A percentile compares a stretch with the other conserved stretches of the same genome.
phyloP scores from a whole-genome alignment of 2,329 filamentous ascomycete genomes.

The Harringtonia lauricola region DNA sequence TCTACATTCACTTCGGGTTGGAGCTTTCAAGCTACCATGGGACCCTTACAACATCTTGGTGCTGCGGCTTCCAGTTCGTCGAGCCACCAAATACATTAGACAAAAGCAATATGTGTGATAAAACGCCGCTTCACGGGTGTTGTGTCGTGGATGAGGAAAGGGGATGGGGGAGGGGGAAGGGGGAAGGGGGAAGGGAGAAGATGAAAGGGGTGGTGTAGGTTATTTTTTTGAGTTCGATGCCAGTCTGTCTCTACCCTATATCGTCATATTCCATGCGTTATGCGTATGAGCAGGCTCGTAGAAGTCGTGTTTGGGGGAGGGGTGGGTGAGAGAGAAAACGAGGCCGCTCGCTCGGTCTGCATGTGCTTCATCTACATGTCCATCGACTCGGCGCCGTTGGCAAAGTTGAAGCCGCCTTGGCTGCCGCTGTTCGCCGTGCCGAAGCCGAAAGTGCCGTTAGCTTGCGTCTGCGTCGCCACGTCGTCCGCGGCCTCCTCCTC shows the following conservation, averaged over 20 bases:
- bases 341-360: not conserved
- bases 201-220: not conserved
- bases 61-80: constrained; percentile 12
- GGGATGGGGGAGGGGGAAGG: constrained; percentile 2
- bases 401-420: constrained; percentile 88
- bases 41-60: constrained; percentile 25
- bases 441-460: constrained; percentile 71
- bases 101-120: constrained; percentile 17
- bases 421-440: constrained; percentile 53
- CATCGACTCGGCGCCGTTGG: constrained; percentile 56
- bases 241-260: not conserved
- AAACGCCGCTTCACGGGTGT: constrained; percentile 20
- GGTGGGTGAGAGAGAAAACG: not conserved
- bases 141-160: constrained; percentile 17
- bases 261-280: not conserved
- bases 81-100: constrained; percentile 9
- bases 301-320: not conserved
- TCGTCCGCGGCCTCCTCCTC: constrained; percentile 92
- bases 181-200: not conserved
- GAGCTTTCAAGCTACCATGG: constrained; percentile 57
- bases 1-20: constrained; percentile 33
- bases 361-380: constrained; percentile 40
- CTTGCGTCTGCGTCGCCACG: constrained; percentile 58
- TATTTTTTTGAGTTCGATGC: not conserved
- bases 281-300: not conserved